These are phyloP conservation scores for Harringtonia lauricola DNA, from an alignment of 2,329 filamentous ascomycete species.

Conservation along the genomic window DNA sequence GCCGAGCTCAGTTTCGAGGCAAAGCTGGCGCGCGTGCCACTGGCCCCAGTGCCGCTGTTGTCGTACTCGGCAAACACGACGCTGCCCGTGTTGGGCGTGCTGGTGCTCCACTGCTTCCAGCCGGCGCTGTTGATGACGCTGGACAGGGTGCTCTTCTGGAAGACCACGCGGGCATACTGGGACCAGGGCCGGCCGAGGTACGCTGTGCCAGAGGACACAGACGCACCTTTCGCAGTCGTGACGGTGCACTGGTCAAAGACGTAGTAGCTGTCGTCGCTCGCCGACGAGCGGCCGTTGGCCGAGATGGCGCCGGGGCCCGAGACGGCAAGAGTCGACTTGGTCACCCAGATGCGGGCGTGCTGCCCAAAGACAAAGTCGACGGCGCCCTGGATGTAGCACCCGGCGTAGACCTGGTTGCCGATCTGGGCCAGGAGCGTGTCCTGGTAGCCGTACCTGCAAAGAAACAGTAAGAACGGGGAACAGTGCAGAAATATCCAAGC, in stretches of 20 bases:
- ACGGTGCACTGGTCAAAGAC: conserved; percentile 34
- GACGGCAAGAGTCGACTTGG: conserved; percentile 18
- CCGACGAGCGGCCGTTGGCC: conserved; percentile 18
- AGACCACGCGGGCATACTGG: conserved; percentile 32
- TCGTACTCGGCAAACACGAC: conserved; percentile 36
- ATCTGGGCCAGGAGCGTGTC: conserved; percentile 36
- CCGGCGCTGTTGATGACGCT: conserved; percentile 47
- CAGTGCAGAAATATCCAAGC: background rate
- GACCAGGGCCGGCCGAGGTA: conserved; percentile 42
- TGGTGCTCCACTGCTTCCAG: conserved; percentile 33
- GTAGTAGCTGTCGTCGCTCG: conserved; percentile 27
- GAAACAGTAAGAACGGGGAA: no score
- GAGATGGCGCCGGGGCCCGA: conserved; percentile 20
- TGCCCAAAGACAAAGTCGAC: conserved; percentile 25
- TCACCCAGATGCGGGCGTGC: conserved; percentile 12
- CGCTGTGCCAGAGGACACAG: conserved; percentile 36
- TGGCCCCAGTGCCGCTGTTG: conserved; percentile 46
- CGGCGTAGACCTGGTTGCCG: conserved; percentile 35
- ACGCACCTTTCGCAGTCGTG: conserved; percentile 16
- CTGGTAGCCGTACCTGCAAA: conserved; percentile 29
- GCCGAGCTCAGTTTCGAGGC: conserved; percentile 22
- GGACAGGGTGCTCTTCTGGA: conserved; percentile 37
- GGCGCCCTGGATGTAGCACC: conserved; percentile 25
- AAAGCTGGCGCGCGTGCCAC: conserved; percentile 37
- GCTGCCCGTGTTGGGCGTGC: conserved; percentile 18